Conservation (phyloP, 495 filamentous ascomycete species). For the Hypoxylon perforatum region DNA sequence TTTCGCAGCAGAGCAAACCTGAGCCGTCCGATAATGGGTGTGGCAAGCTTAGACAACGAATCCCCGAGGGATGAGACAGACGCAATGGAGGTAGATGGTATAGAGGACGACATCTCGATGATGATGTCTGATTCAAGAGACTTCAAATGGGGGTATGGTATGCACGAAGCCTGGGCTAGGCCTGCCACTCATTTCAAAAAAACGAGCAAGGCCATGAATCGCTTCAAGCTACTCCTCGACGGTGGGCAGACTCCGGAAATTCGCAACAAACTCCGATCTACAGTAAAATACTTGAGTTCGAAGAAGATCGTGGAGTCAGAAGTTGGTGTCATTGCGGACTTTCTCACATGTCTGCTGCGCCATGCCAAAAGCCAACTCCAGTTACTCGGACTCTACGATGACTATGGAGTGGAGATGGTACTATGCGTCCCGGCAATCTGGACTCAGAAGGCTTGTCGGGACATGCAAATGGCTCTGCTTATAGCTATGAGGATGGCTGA, state of each 20-base stretch:
- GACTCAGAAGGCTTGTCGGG: conserved; percentile 43
- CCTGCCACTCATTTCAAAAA: conserved; percentile 21
- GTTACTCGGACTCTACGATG: conserved; percentile 13
- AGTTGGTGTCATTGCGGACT: conserved; percentile 42
- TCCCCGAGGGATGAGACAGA: background rate
- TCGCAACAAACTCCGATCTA: conserved; percentile 10
- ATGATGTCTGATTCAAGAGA: background rate
- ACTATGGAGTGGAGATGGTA: conserved; percentile 34
- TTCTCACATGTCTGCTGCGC: conserved; percentile 29
- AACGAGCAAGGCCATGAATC: conserved; percentile 20
- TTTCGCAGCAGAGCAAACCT: background rate
- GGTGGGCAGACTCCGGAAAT: conserved; percentile 27
- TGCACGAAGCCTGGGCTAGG: conserved; percentile 28
- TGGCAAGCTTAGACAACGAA: background rate
- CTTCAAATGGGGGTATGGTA: conserved; percentile 31
- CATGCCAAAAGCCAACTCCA: conserved; percentile 39
- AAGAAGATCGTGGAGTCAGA: conserved; percentile 26
- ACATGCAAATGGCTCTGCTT: conserved; percentile 46
- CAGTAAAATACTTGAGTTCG: conserved; percentile 14
- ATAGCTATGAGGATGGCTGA: conserved; percentile 37
- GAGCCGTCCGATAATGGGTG: background rate
- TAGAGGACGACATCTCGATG: background rate
- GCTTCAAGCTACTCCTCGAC: conserved; percentile 37
- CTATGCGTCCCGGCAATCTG: conserved; percentile 49
- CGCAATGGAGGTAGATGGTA: conserved; percentile 9